Evolutionary conservation across 305 asterid species (phyloP).

Genomic region (Petunia hybrid): DNA sequence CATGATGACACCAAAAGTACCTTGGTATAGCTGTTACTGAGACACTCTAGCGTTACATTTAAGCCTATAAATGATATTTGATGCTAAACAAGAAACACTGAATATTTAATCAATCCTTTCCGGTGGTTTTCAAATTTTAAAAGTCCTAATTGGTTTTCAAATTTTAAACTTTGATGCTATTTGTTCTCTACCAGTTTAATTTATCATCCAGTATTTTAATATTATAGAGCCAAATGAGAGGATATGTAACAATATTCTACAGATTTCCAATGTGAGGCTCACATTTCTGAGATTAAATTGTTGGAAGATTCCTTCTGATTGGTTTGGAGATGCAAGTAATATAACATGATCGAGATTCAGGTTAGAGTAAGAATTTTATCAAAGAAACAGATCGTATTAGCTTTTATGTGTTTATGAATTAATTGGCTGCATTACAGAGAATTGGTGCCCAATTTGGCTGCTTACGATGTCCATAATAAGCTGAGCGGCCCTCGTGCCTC

Average conservation of each 20-base stretch:
- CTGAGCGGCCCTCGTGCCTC: conserved; percentile 17
- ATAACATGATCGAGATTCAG: neutral
- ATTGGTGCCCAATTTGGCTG: neutral
- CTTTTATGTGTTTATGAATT: neutral
- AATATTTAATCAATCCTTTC: no score
- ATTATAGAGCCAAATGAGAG: neutral
- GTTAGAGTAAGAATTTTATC: neutral
- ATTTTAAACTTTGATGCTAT: neutral
- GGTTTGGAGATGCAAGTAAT: neutral
- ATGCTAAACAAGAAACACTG: neutral
- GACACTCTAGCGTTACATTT: neutral
- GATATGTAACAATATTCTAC: neutral
- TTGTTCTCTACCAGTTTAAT: neutral
- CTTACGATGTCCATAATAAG: neutral
- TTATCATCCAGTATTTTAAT: neutral
- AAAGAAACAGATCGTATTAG: neutral
- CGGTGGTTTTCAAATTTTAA: no score
- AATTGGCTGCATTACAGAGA: neutral
- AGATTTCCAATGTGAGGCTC: neutral
- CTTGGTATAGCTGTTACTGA: neutral
- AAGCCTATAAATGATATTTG: neutral
- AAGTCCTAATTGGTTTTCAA: neutral
- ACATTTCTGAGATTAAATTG: neutral
- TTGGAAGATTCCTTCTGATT: neutral
- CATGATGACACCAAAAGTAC: neutral